phyloP scores from a whole-genome alignment of 1,284 basidiomycete genomes.

The Golubevia pallescens region DNA sequence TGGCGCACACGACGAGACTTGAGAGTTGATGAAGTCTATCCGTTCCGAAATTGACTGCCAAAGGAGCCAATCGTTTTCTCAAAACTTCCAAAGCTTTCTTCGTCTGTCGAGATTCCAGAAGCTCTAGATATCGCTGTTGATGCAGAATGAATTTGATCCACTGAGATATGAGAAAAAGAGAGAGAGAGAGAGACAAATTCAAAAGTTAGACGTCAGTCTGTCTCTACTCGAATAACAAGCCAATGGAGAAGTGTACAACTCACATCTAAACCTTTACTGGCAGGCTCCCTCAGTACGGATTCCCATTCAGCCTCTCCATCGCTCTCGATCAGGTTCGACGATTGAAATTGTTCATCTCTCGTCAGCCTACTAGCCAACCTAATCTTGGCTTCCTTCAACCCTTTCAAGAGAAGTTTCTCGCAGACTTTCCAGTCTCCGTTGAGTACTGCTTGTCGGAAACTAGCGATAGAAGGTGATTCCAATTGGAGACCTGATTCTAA shows the following conservation, averaged over 20 bases:
- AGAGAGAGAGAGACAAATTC: background rate
- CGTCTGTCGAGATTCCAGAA: conserved; percentile 82
- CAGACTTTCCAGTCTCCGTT: conserved; percentile 51
- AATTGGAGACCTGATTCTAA: conserved; percentile 40
- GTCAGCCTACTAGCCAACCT: conserved; percentile 11
- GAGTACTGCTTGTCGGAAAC: conserved; percentile 49
- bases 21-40: conserved; percentile 42
- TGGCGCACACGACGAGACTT: conserved; percentile 44
- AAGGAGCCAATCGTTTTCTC: conserved; percentile 81
- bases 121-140: conserved; percentile 95
- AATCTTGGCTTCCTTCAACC: conserved; percentile 32
- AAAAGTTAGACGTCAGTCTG: too few species aligned
- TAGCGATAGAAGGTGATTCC: conserved; percentile 46
- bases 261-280: too few species aligned
- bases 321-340: too few species aligned
- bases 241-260: too few species aligned
- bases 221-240: too few species aligned
- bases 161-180: too few species aligned
- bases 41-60: conserved; percentile 29
- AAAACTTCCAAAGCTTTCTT: conserved; percentile 84
- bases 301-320: too few species aligned
- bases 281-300: too few species aligned
- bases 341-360: too few species aligned
- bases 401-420: conserved; percentile 44
- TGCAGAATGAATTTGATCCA: too few species aligned